These are phyloP conservation scores for Colletotrichum brevisporum DNA, from an alignment of 2,329 filamentous ascomycete genomes.

Conservation along the genomic window DNA sequence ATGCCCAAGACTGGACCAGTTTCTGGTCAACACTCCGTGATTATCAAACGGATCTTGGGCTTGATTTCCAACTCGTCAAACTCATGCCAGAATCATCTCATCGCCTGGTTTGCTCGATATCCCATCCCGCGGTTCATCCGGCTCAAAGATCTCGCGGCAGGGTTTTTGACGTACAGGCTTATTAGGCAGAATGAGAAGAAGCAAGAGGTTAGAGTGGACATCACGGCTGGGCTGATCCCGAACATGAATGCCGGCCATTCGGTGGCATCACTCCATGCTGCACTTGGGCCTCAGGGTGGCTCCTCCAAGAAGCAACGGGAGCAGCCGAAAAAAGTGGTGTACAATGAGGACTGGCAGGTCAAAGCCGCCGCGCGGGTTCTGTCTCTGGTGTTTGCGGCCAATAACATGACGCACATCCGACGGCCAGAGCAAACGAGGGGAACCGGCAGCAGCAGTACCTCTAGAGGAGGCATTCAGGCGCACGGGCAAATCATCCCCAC, in stretches of 20 bases:
- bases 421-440: conserved; percentile 47
- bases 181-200: conserved; percentile 79
- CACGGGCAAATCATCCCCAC: conserved; percentile 81
- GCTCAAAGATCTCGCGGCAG: conserved; percentile 81
- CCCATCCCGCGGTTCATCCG: conserved; percentile 77
- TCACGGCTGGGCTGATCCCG: conserved; percentile 79
- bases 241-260: conserved; percentile 77
- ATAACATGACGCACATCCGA: conserved; percentile 67
- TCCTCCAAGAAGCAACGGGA: conserved; percentile 69
- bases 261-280: conserved; percentile 81
- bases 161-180: conserved; percentile 86
- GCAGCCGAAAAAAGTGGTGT: conserved; percentile 70
- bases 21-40: conserved; percentile 81
- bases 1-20: conserved; percentile 57
- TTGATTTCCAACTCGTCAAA: conserved; percentile 82
- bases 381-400: conserved; percentile 85
- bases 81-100: conserved; percentile 82
- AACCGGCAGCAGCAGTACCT: conserved; percentile 45
- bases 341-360: conserved; percentile 91
- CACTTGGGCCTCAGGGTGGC: conserved; percentile 70
- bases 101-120: conserved; percentile 83
- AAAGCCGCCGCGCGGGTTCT: conserved; percentile 85
- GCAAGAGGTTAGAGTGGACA: conserved; percentile 70
- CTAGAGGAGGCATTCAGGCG: conserved; percentile 57
- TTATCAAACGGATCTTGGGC: conserved; percentile 88